Conservation (phyloP, 768 basidiomycete species). For the Russula brevipes region DNA sequence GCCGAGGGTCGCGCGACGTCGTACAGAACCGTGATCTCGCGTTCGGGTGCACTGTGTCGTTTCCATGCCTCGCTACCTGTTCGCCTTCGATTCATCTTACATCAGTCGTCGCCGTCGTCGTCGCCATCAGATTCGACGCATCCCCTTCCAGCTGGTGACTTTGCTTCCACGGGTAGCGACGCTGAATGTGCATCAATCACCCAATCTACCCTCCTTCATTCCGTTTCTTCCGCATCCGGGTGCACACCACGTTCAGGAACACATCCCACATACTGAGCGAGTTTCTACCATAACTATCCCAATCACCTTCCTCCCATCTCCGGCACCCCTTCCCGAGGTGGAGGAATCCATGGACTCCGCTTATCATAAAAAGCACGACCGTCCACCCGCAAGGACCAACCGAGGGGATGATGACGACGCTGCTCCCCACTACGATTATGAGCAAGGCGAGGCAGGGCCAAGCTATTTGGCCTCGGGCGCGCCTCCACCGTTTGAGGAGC, state of each 20-base stretch:
- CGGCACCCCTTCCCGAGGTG: conserved; percentile 75
- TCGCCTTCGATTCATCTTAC: conserved; percentile 75
- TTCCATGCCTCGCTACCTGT: conserved; percentile 75
- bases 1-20: conserved; percentile 27
- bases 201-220: conserved; percentile 77
- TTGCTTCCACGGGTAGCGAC: conserved; percentile 49
- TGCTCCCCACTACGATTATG: conserved; percentile 56
- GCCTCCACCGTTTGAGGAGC: conserved; percentile 82
- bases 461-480: conserved; percentile 59
- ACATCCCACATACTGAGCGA: conserved; percentile 62
- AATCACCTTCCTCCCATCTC: conserved; percentile 63
- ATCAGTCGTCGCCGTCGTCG: conserved; percentile 49
- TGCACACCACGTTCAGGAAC: conserved; percentile 75
- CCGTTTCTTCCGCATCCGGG: conserved; percentile 72
- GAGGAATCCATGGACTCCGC: conserved; percentile 66
- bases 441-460: conserved; percentile 66
- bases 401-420: conserved; percentile 63
- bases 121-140: conserved; percentile 44
- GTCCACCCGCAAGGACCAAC: conserved; percentile 66
- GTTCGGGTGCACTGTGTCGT: conserved; percentile 88
- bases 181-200: conserved; percentile 70
- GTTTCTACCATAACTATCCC: conserved; percentile 63
- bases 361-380: conserved; percentile 85
- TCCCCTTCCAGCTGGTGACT: conserved; percentile 40
- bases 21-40: conserved; percentile 56